A percentile compares a stretch with the other conserved stretches of the same genome.
Evolutionary conservation across 768 basidiomycete species (phyloP).

Genomic region (Russula ochroleuca): DNA sequence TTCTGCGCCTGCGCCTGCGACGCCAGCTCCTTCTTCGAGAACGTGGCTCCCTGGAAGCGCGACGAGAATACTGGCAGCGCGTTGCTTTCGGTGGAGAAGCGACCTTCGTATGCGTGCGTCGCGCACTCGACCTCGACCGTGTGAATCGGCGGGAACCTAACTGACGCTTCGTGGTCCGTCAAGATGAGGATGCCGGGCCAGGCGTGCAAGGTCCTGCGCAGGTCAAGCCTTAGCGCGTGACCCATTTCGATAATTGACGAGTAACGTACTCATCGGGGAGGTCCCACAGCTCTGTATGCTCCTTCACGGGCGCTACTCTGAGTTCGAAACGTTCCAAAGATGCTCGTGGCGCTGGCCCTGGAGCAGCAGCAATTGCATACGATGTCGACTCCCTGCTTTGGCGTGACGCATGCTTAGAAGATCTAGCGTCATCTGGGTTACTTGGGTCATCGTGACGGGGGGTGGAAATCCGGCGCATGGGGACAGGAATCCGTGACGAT

Average conservation of each 20-base stretch:
- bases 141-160: constrained; percentile 14
- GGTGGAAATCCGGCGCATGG: constrained; percentile 1
- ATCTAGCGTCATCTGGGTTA: not conserved
- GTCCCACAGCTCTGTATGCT: constrained; percentile 28
- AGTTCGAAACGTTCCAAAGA: constrained; percentile 26
- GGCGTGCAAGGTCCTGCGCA: constrained; percentile 12
- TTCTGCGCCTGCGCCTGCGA: not conserved
- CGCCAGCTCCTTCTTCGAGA: constrained; percentile 5
- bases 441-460: not conserved
- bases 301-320: constrained; percentile 17
- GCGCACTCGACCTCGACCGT: constrained; percentile 19
- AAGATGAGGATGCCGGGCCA: constrained; percentile 26
- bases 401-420: not conserved
- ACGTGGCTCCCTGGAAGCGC: constrained; percentile 7
- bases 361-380: constrained; percentile 5
- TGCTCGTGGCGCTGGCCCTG: constrained; percentile 1
- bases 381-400: constrained; percentile 10
- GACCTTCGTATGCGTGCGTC: constrained; percentile 28
- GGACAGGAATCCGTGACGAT: constrained; percentile 12
- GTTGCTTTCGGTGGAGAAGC: constrained; percentile 26
- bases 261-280: constrained; percentile 24
- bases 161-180: constrained; percentile 19
- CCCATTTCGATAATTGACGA: not conserved
- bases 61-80: constrained; percentile 24
- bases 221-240: not conserved